Base-by-base conservation (phyloP, 1,284 basidiomycete genomes). In the Xanthoconium separans region DNA sequence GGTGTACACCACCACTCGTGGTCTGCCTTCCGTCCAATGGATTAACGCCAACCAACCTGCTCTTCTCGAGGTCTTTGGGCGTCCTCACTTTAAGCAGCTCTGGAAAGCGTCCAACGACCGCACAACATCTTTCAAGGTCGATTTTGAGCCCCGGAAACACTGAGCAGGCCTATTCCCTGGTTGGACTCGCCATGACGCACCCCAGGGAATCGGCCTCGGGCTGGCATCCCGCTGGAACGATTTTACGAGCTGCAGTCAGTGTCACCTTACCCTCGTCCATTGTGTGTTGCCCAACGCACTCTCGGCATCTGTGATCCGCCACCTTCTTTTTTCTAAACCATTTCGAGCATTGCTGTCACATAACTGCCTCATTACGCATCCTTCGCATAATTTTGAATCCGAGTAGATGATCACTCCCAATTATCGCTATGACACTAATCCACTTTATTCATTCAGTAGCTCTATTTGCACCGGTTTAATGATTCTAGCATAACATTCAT, bases 11-110 rank as follows among this genome's bases (percentile, higher is more conserved):
- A 91, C 89, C 46, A 87, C 82, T 55, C 87, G 89, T 56, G 89
- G 84, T 18, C 71, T 91, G n/a, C 89, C 89, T 20, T 82, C 87
- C 6, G 77, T 79, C 24, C 78, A 86, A 37, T 91, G 89, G 89
- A 77, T 91, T 56, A 81, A 79, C 54, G 79, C 79, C 31, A 82
- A 91, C 66, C 82, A 89, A 68, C 67, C 74, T 7, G 74, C 77
- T 44, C 80, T 91, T 41, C 74, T 80, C 49, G 84, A 89, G 53
- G 80, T 91, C 54, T 88, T 91, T 63, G 88, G 87, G n/a, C 69
- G 74, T 45, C 61, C 81, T 41, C 88, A 89, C 66, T 89, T 81
- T 73, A 83, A 79, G 62, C 81, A 85, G 56, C 74, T 91, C 47
- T 84, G 84, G 64, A 81, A 79, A 64, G 87, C 89, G 30, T 87